Percentiles rank a stretch among this genome's conserved stretches.
Evolutionary conservation across 768 basidiomycete species (phyloP).

Genomic region (Leccinum broughii): DNA sequence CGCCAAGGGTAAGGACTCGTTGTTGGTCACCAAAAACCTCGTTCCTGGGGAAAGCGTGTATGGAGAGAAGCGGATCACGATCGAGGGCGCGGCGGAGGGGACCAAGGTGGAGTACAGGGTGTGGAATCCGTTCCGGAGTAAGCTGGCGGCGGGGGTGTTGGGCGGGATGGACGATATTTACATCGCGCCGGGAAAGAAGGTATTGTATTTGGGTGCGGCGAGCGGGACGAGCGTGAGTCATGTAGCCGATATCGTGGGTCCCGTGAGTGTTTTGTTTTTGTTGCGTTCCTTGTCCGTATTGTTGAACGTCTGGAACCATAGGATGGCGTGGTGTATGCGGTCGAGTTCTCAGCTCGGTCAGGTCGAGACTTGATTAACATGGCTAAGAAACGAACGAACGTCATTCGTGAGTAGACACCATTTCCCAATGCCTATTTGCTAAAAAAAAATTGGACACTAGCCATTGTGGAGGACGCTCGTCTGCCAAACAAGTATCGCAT

Average conservation of each 20-base stretch:
- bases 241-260: conserved; percentile 98
- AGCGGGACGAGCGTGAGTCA: conserved; percentile 98
- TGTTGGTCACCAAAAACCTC: conserved; percentile 97
- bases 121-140: conserved; percentile 99
- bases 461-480: conserved; percentile 97
- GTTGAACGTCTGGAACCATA: conserved; percentile 31
- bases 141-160: conserved; percentile 94
- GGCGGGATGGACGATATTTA: conserved; percentile 93
- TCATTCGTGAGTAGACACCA: conserved; percentile 73
- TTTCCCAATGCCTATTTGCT: conserved; percentile 1
- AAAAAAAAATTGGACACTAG: conserved; percentile 37
- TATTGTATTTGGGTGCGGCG: conserved; percentile 96
- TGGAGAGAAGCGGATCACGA: conserved; percentile 94
- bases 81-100: conserved; percentile 72
- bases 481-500: conserved; percentile 96
- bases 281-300: conserved; percentile 2
- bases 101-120: conserved; percentile 97
- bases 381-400: conserved; percentile 99
- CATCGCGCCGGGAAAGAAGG: conserved; percentile 93
- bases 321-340: conserved; percentile 97
- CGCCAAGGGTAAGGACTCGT: conserved; percentile 95
- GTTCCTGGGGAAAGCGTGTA: conserved; percentile 98
- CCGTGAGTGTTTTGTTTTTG: conserved; percentile 50
- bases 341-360: conserved; percentile 95
- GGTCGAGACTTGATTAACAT: conserved; percentile 98